phyloP scores from a whole-genome alignment of 2,329 filamentous ascomycete species.

The Aureobasidium sp. region DNA sequence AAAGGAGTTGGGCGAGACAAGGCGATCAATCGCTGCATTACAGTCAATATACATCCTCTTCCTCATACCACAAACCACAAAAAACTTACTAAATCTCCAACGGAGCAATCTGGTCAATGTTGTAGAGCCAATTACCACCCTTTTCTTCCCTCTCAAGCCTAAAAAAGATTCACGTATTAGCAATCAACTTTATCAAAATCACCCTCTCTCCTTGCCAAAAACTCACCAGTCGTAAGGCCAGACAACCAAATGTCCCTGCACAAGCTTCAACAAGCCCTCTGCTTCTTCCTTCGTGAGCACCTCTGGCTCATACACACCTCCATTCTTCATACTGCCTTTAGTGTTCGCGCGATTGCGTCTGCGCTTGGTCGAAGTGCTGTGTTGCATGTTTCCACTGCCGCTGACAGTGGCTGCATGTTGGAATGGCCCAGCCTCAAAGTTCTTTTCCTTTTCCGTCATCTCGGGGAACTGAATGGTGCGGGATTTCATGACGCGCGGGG shows the following conservation, averaged over 20 bases:
- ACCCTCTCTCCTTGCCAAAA: background rate
- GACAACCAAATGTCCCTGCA: conserved; percentile 81
- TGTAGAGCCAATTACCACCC: conserved; percentile 93
- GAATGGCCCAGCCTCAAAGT: conserved; percentile 18
- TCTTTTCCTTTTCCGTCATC: conserved; percentile 16
- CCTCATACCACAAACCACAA: background rate
- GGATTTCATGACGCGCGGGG: conserved; percentile 15
- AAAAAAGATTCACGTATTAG: conserved; percentile 16
- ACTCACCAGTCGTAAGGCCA: conserved; percentile 87
- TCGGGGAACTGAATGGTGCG: conserved; percentile 30
- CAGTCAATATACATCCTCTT: background rate
- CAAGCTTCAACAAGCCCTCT: conserved; percentile 70
- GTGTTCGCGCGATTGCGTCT: conserved; percentile 63
- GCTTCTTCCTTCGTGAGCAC: conserved; percentile 68
- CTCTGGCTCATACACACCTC: conserved; percentile 58
- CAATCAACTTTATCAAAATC: conserved; percentile 2
- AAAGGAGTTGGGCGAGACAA: background rate
- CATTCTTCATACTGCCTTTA: conserved; percentile 56
- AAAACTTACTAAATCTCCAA: conserved; percentile 85
- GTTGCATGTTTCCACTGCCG: conserved; percentile 13
- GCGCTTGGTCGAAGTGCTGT: conserved; percentile 38
- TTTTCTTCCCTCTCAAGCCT: conserved; percentile 81
- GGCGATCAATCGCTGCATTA: background rate
- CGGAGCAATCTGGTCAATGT: conserved; percentile 90
- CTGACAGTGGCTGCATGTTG: conserved; percentile 18